Base-by-base conservation (phyloP, 208 protist species). In the Acanthamoeba royreba region DNA sequence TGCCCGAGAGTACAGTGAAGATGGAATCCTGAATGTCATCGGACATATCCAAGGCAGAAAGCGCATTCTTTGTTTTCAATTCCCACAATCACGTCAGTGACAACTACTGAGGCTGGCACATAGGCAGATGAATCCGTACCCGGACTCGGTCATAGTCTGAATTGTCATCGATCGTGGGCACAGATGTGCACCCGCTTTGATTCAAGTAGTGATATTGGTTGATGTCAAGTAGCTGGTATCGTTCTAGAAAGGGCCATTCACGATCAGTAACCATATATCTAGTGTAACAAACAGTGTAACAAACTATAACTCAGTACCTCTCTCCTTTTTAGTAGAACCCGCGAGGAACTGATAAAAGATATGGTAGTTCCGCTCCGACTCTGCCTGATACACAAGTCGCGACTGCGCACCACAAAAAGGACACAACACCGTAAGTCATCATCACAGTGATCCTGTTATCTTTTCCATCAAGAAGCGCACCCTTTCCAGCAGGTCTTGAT, bases 291-390 rank as follows among this genome's bases (percentile, higher is more conserved):
- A 25, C 25, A n/a, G n/a, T 77, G 25, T n/a, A n/a, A n/a, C n/a
- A n/a, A n/a, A n/a, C n/a, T n/a, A n/a, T 9, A 22, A 72, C 19
- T 40, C 28, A 22, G 38, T 17, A 79, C 66, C 42, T 53, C 38
- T 15, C 40, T 69, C 43, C 61, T 49, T 19, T 91, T 46, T 42
- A 38, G 53, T 43, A 8, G 95, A 85, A 66, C 96, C 96, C 15
- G 93, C 92, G 13, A 98, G 53, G 28, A 98, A 63, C 86, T 98
- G 96, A 91, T 98, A 98, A 74, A 98, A 98, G 49, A 98, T 96
- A 93, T 98, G 98, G 77, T 96, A 98, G 58, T 95, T 96, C 47
- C 98, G 86, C 93, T 98, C 98, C 53, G 74, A 94, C 19, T 87
- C 55, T 31, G 94, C 74, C 88, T 98, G 97, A 45, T n/a, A 95